Base-by-base conservation (phyloP, 2,329 filamentous ascomycete species). In the Sordariomycetes sp. region DNA sequence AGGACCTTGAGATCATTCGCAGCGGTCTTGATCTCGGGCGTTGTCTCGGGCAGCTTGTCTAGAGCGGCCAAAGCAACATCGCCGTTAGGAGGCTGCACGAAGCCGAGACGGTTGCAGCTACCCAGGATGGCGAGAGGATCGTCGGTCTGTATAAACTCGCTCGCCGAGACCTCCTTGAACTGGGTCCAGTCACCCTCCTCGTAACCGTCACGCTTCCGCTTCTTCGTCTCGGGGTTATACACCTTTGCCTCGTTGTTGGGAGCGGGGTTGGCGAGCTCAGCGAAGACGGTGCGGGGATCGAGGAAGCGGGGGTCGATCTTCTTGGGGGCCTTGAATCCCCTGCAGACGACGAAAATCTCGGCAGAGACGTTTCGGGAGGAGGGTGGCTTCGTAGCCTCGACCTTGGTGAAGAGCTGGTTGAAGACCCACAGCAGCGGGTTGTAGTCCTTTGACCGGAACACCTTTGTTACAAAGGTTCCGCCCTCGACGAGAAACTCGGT, bases 161-260 rank as follows among this genome's bases (percentile, higher is more conserved):
- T 94, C 0, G 92, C 93, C 0, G 90, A 77, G 2, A 89, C 82
- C 67, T 96, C 90, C 70, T 97, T 96, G 77, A 88, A 96, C 66
- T 96, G 90, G 4, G 85, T 93, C 71, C 87, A 96, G 64, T 99
- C 91, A 40, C 90, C 93, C 72, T 99, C 94, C 64, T 97, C 93
- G 64, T 99, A 99, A 79, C 94, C 94, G 52, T 96, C 93, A 77
- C 94, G 81, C 82, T 97, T 97, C 60, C 94, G 80, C 83, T 97
- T 99, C 80, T 97, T 99, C 68, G 90, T 79, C 69, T 99, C 94
- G 0, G 94, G 94, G 64, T 99, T 97, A 78, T 93, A 99, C 2
- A 99, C 94, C 71, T 96, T 96, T 46, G 94, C 94, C 71, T 99
- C 94, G 65, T 97, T 95, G 72, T 97, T 99, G 1, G 91, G 90